phyloP scores from a whole-genome alignment of 208 protist genomes.

The Crithidia thermophila region DNA sequence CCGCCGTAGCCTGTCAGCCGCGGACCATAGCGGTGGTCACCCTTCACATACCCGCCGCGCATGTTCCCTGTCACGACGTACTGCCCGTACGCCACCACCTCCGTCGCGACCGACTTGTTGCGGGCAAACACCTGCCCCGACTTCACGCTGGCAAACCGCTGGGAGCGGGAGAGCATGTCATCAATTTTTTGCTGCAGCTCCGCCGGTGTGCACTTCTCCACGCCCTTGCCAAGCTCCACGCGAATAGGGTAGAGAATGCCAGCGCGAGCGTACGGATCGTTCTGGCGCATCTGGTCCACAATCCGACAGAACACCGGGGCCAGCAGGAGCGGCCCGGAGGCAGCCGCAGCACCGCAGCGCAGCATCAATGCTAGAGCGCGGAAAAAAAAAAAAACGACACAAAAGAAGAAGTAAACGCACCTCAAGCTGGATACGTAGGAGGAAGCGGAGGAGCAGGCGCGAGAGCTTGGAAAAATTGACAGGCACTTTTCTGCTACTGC shows the following conservation, averaged over 20 bases:
- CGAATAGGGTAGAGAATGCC: conserved; percentile 84
- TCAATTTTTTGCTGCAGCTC: conserved; percentile 79
- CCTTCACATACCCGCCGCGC: conserved; percentile 87
- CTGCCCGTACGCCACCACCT: conserved; percentile 68
- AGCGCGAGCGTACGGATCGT: conserved; percentile 59
- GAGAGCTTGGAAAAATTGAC: too few relatives aligned
- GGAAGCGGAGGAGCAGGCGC: too few relatives aligned
- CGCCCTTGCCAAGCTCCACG: conserved; percentile 74
- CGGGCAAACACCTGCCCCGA: conserved; percentile 72
- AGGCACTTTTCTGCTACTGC: too few relatives aligned
- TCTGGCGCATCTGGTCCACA: conserved; percentile 70
- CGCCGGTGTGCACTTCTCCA: conserved; percentile 54
- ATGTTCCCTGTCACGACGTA: conserved; percentile 88
- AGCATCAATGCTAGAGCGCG: conserved; percentile 21
- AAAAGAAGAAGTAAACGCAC: background rate
- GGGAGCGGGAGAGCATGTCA: conserved; percentile 58
- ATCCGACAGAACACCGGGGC: conserved; percentile 86
- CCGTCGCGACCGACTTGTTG: conserved; percentile 60
- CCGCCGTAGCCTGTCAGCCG: conserved; percentile 83
- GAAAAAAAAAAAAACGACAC: conserved; percentile 1
- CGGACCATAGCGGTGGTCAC: conserved; percentile 82
- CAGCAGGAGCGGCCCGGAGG: conserved; percentile 8
- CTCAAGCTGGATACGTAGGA: too few relatives aligned
- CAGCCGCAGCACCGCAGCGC: background rate
- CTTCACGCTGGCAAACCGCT: conserved; percentile 75